phyloP scores from a whole-genome alignment of 2,329 filamentous ascomycete genomes.

The Colletotrichum sp. region DNA sequence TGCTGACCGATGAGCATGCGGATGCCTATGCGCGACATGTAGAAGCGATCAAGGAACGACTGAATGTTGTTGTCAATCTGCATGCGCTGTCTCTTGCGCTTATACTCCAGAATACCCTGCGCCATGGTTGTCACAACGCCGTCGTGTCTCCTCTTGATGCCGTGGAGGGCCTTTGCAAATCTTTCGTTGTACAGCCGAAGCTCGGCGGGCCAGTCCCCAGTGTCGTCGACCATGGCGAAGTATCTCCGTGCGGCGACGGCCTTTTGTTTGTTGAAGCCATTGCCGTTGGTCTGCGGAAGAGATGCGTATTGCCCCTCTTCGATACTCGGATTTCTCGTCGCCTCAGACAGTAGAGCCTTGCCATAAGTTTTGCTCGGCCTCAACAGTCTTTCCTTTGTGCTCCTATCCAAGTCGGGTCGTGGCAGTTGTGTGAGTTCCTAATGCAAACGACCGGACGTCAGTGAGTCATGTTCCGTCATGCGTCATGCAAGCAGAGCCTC shows the following conservation, averaged over 20 bases:
- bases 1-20: slow-evolving; percentile 99
- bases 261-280: slow-evolving; percentile 55
- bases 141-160: slow-evolving; percentile 95
- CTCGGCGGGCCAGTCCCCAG: slow-evolving; percentile 89
- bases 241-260: slow-evolving; percentile 70
- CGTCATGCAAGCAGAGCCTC: neutral
- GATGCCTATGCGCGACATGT: slow-evolving; percentile 99
- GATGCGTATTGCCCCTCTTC: slow-evolving; percentile 77
- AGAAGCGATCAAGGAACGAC: slow-evolving; percentile 96
- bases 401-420: slow-evolving; percentile 75
- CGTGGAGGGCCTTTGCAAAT: slow-evolving; percentile 87
- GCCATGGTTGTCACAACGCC: slow-evolving; percentile 98
- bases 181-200: slow-evolving; percentile 91
- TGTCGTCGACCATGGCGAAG: slow-evolving; percentile 90
- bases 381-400: slow-evolving; percentile 81
- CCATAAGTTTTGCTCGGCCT: slow-evolving; percentile 62
- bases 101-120: slow-evolving; percentile 97
- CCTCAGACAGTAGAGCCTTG: slow-evolving; percentile 75
- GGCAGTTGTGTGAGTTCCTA: slow-evolving; percentile 91
- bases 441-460: slow-evolving; percentile 4
- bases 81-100: slow-evolving; percentile 93
- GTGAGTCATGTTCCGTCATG: slow-evolving; percentile 11
- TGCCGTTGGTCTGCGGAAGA: slow-evolving; percentile 45
- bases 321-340: slow-evolving; percentile 89
- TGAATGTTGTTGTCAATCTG: slow-evolving; percentile 98